A percentile compares a stretch with the other conserved stretches of the same genome.
Conservation (phyloP, 352 stramenopile species). For the Stramenopiles sp. region DNA sequence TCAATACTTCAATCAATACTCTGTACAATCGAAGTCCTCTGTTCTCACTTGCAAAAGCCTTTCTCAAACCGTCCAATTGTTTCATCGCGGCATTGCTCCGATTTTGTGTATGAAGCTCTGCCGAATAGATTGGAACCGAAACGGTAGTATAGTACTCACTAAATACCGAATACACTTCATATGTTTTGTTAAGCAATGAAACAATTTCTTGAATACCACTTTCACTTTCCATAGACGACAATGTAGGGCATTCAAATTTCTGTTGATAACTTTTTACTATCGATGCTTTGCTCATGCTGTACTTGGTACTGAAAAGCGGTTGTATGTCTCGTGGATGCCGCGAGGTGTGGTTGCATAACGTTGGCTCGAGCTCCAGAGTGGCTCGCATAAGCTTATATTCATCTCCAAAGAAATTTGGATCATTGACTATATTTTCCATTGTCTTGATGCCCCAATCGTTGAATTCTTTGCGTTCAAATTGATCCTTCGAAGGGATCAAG, state of each 20-base stretch:
- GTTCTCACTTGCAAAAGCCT: not conserved
- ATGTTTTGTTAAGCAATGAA: not conserved
- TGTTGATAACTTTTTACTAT: not conserved
- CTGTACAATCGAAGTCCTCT: not conserved
- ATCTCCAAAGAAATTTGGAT: not conserved
- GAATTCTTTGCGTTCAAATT: not conserved
- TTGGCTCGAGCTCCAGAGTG: not conserved
- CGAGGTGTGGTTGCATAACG: not conserved
- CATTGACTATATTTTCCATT: not conserved
- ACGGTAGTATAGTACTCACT: not conserved
- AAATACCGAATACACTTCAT: not conserved
- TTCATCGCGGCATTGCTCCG: not conserved
- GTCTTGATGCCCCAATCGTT: not conserved
- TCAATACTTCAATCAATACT: not conserved
- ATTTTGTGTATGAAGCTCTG: not conserved
- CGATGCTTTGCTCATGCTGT: not conserved
- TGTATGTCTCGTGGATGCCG: not conserved
- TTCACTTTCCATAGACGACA: not conserved
- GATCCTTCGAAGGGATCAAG: not conserved
- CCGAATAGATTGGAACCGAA: slow-evolving; percentile 6
- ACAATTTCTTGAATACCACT: not conserved
- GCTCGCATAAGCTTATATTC: not conserved
- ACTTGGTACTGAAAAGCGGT: not conserved
- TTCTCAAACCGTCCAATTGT: not conserved
- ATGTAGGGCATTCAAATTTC: not conserved